Conservation (phyloP, 2,329 filamentous ascomycete species). For the Paraphaeosphaeria minitans region DNA sequence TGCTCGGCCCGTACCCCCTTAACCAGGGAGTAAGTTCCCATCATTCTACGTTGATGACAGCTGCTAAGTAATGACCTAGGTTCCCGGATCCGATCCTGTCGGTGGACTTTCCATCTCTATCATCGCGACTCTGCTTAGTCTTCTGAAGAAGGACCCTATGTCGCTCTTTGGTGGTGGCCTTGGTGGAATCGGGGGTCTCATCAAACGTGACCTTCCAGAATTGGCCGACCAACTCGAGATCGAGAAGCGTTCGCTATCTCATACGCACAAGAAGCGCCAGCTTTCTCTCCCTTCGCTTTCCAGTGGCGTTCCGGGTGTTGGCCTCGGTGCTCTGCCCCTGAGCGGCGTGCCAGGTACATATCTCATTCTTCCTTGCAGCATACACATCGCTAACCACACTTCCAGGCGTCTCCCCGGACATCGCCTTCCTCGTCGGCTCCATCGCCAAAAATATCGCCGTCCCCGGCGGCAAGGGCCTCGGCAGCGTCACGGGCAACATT, state of each 20-base stretch:
- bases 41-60: too few relatives aligned
- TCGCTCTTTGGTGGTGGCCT: conserved; percentile 21
- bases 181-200: conserved; percentile 8
- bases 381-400: background rate
- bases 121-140: conserved; percentile 22
- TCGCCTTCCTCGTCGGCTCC: conserved; percentile 19
- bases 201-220: conserved; percentile 23
- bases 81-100: conserved; percentile 20
- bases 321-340: conserved; percentile 14
- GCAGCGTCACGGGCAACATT: conserved; percentile 18
- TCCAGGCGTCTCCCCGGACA: conserved; percentile 19
- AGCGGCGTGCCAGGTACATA: conserved; percentile 19
- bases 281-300: conserved; percentile 14
- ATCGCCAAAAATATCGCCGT: conserved; percentile 26
- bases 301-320: conserved; percentile 14
- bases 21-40: conserved; percentile 5
- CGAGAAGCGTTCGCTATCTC: conserved; percentile 9
- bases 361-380: background rate
- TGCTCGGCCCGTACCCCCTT: background rate
- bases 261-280: background rate
- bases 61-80: conserved; percentile 2
- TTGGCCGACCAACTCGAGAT: conserved; percentile 13
- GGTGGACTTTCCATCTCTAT: conserved; percentile 21
- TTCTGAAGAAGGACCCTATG: conserved; percentile 25
- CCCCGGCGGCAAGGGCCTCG: conserved; percentile 19